Evolutionary conservation across 2,329 filamentous ascomycete species (phyloP).

Genomic region (Sarocladium oryzae): DNA sequence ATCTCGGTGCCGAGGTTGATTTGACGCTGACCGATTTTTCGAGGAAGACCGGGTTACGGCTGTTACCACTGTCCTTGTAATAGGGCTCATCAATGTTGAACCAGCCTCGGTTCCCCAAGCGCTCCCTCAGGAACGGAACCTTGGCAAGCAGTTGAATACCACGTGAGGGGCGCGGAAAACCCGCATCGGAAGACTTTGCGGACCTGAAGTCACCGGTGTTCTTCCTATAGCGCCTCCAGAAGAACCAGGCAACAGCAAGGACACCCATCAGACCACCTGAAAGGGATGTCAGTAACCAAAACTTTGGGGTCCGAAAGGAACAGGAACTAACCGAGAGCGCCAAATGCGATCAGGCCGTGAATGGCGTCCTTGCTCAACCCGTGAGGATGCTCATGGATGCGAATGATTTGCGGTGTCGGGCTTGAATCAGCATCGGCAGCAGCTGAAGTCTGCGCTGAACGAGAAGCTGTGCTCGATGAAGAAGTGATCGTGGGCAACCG

Average conservation of each 20-base stretch:
- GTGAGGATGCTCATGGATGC: conserved; percentile 4
- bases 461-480: not conserved
- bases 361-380: conserved; percentile 15
- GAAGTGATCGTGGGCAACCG: not conserved
- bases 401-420: conserved; percentile 5
- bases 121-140: conserved; percentile 29
- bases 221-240: conserved; percentile 32
- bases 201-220: conserved; percentile 15
- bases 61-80: conserved; percentile 12
- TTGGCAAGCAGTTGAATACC: conserved; percentile 21
- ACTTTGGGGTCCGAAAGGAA: too few species aligned
- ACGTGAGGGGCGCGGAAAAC: conserved; percentile 16
- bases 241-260: conserved; percentile 38
- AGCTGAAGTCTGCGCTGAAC: not conserved
- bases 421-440: conserved; percentile 2
- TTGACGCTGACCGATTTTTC: conserved; percentile 3
- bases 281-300: not conserved
- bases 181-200: not conserved
- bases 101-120: conserved; percentile 27
- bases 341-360: conserved; percentile 27
- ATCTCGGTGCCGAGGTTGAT: conserved; percentile 12
- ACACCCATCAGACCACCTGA: conserved; percentile 38
- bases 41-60: not conserved
- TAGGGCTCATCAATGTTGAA: conserved; percentile 25
- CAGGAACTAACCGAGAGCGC: conserved; percentile 25